Evolutionary conservation across 495 filamentous ascomycete genomes (phyloP), one percentile per base, ranked within the genome.

Genomic region (Xylaria longipes): DNA sequence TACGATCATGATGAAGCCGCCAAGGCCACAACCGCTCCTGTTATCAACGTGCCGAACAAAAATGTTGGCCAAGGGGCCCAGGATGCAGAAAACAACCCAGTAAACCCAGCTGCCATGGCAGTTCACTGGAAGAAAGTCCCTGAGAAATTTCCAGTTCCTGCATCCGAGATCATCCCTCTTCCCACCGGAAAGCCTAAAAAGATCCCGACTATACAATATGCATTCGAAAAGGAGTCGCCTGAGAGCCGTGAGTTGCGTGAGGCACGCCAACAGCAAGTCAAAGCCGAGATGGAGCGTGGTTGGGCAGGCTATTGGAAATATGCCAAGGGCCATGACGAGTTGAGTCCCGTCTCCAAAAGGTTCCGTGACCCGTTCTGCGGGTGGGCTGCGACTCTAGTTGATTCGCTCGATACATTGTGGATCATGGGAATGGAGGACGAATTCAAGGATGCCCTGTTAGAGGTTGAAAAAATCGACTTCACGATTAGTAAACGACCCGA

Each of bases 321-420:
- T 80, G 95, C 95, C 15, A 97, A 92, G 92, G 82, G 90, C 62
- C 89, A 92, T 70, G 96, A 98, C 76, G 96, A 98, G 80, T 79
- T 98, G 37, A 85, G 82, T 33, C 96, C 95, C 2, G 81, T 94
- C 5, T 87, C 86, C 54, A 89, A 88, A 14, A 81, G 79, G 41
- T 87, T 82, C 41, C 83, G 86, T 0, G 86, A 98, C 75, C 93
- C 95, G 0, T 99, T 99, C 76, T 94, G 91, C 78, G 93, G 93
- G 29, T 99, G 96, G 96, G 96, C 92, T 27, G 96, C 96, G 5
- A 98, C 96, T 2, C 78, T 99, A 70, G 94, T 99, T 5, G 96
- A 99, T 82, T 81, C 91, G n/a, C 83, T 99, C 46, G 96, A 99
- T 80, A 97, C 95, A 0, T 82, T 99, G 20, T 98, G 94, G 94